These are phyloP conservation scores for Eucalyptus guilfoylei DNA, from an alignment of 345 rosid genomes.

Conservation along the genomic window DNA sequence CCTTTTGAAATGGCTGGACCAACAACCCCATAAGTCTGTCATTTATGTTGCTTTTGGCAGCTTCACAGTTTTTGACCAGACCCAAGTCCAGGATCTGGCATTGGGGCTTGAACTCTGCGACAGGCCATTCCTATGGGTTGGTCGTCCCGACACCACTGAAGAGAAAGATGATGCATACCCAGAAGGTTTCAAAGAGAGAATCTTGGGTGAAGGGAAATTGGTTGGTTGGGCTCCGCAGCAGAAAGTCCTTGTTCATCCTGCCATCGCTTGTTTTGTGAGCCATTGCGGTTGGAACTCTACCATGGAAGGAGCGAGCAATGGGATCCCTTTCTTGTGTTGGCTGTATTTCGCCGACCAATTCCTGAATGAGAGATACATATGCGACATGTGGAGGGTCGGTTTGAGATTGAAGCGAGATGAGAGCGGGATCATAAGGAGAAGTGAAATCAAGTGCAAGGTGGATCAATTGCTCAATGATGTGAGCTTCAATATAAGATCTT, in stretches of 20 bases:
- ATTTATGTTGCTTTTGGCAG: constrained; percentile 23
- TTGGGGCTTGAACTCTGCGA: constrained; percentile 8
- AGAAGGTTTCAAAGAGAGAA: constrained; percentile 1
- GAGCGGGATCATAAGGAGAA: background rate
- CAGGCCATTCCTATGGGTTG: constrained; percentile 13
- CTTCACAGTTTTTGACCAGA: background rate
- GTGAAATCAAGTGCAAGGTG: background rate
- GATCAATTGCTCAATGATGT: background rate
- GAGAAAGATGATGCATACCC: background rate
- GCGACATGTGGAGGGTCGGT: constrained; percentile 36
- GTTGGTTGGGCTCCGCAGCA: constrained; percentile 12
- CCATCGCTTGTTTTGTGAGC: constrained; percentile 16
- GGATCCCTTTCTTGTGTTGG: constrained; percentile 40
- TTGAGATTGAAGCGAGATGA: background rate
- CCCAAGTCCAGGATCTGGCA: constrained; percentile 17
- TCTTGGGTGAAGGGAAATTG: background rate
- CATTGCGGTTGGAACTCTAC: constrained; percentile 65
- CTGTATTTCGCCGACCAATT: constrained; percentile 41
- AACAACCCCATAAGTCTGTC: constrained; percentile 3
- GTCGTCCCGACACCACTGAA: background rate
- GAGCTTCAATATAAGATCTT: background rate
- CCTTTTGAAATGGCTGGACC: background rate
- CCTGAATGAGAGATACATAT: constrained; percentile 18
- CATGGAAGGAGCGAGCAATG: constrained; percentile 35
- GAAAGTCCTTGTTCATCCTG: constrained; percentile 2